Evolutionary conservation across 768 basidiomycete species (phyloP).

Genomic region (Naganishia kalamii): DNA sequence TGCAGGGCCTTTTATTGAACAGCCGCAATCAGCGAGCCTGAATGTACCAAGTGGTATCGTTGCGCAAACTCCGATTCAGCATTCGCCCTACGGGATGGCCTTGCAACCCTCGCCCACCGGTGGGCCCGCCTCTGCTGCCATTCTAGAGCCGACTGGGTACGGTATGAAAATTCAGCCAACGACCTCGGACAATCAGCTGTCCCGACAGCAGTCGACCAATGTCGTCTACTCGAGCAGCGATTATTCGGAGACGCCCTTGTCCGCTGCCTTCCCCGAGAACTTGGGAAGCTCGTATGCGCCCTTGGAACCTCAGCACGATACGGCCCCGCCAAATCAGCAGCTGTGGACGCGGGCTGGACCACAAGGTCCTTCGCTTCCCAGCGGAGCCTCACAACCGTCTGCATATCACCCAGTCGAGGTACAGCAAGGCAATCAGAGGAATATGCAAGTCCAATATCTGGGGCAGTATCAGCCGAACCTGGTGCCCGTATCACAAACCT

Average conservation of each 20-base stretch:
- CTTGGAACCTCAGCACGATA: no score
- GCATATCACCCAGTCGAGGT: no score
- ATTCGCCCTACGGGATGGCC: background rate
- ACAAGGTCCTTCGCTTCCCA: no score
- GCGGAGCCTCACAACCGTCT: no score
- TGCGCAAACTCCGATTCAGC: background rate
- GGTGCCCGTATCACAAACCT: no score
- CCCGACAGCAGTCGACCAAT: background rate
- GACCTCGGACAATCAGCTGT: background rate
- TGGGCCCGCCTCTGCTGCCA: background rate
- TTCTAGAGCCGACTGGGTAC: background rate
- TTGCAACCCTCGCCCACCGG: background rate
- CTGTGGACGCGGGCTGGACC: no score
- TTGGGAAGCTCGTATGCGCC: background rate
- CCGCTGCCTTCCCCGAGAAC: background rate
- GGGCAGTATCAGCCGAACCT: no score
- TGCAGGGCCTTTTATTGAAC: background rate
- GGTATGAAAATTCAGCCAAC: background rate
- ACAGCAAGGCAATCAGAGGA: no score
- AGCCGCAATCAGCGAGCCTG: background rate
- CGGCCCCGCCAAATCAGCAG: no score
- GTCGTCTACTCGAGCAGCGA: background rate
- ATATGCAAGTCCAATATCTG: no score
- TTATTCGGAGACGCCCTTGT: background rate
- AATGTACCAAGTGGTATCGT: background rate